Base-by-base conservation (phyloP, 306 rosid species). In the Prunus mongolica region DNA sequence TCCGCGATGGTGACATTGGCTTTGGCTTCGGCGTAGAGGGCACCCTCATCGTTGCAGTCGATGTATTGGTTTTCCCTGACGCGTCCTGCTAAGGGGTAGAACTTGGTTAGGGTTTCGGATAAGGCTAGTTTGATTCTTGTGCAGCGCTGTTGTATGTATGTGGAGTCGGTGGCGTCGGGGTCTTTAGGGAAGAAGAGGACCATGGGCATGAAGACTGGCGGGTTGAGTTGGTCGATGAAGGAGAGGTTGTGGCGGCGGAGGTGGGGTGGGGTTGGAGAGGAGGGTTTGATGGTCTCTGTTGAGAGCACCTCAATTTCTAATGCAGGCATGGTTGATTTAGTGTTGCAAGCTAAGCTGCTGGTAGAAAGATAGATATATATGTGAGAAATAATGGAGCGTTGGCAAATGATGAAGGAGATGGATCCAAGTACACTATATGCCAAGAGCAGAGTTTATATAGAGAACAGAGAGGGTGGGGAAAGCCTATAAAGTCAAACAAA, bases 201-300 rank as follows among this genome's bases (percentile, higher is more conserved):
- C 75, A 72, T 58, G 12, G 90, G 87, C 79, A 77, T 81, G 64
- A 58, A 81, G 41, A 62, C 15, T 11, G 83, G 82, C 15, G 87
- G 86, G 4, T 74, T 67, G 57, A 73, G 12, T 51, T 86, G 90
- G 76, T 86, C 90, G 5, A 86, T 72, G 80, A 81, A 81, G 20
- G 87, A 81, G 65, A 86, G 84, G 13, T 82, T 51, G 28, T 61
- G 77, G 22, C 49, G 76, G 64, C 56, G 69, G 69, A 77, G 83
- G 60, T 84, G 47, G 3, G 58, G 16, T 1, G 90, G 87, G 14
- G 86, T 83, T 44, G 80, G 65, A 28, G 80, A 71, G 0, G 87
- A 78, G 19, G 90, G 90, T 60, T 83, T 83, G 77, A 86, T 65
- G 14, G 58, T 30, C 61, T 83, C 84, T 4, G 32, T 46, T 8